Conservation (phyloP, 805 yeast genomes). For the Wickerhamomyces sydowiorum region DNA sequence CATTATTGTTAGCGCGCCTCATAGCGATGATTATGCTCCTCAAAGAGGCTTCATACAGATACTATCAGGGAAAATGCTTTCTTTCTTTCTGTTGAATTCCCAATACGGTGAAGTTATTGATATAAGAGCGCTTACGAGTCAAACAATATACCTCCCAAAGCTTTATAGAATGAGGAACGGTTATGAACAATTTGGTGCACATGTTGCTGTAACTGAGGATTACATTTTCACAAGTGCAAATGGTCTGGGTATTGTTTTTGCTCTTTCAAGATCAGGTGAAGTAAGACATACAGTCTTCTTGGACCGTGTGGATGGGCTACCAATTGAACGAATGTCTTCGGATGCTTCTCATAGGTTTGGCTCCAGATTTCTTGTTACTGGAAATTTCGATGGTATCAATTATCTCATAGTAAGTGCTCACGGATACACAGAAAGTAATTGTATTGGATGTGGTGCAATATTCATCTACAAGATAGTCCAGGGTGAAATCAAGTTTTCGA, state of each 20-base stretch:
- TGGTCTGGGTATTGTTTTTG: conserved; percentile 32
- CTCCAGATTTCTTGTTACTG: conserved; percentile 7
- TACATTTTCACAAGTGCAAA: conserved; percentile 31
- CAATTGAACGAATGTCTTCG: conserved; percentile 10
- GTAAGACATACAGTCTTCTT: conserved; percentile 10
- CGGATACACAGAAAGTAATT: conserved; percentile 20
- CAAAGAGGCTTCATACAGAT: conserved; percentile 33
- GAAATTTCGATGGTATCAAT: conserved; percentile 16
- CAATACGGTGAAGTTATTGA: conserved; percentile 4
- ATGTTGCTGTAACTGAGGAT: conserved; percentile 23
- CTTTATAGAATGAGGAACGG: conserved; percentile 11
- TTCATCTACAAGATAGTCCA: conserved; percentile 22
- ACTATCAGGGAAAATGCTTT: conserved; percentile 24
- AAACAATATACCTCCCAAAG: conserved; percentile 13
- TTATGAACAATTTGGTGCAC: conserved; percentile 39
- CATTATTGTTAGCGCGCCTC: conserved; percentile 39
- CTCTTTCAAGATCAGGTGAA: conserved; percentile 20
- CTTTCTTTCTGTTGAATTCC: conserved; percentile 4
- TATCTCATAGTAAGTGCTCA: conserved; percentile 27
- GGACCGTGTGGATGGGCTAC: conserved; percentile 19
- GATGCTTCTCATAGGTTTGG: conserved; percentile 15
- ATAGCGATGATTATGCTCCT: conserved; percentile 25
- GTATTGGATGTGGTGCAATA: conserved; percentile 36
- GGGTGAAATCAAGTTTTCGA: conserved; percentile 2
- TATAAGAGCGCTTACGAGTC: conserved; percentile 1